Base-by-base conservation (phyloP, 805 yeast genomes). In the Ogataea pini region DNA sequence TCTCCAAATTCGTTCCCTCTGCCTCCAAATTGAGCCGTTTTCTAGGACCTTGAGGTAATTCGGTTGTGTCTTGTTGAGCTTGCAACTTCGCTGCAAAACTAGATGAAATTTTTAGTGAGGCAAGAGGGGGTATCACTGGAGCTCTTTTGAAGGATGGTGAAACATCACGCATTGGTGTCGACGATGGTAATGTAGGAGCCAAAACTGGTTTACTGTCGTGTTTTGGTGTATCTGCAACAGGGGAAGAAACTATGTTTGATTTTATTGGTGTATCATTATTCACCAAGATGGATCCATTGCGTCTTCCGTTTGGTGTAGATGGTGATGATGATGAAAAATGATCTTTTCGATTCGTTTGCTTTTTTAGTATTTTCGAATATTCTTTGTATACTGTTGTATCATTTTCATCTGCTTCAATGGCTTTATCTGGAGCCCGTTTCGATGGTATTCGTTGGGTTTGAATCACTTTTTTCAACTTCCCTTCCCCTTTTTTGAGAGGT, bases 271-370 rank as follows among this genome's bases (percentile, higher is more conserved):
- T 27, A 10, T 44, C 44, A 6, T 22, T 38, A 1, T 31, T 36
- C 24, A 34, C 41, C 43, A 34, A 14, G 12, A 36, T 33, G 13
- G 49, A 27, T 25, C 37, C 36, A 24, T 44, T 25, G 2, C 44
- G 31, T n/a, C 29, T 17, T 17, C 27, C 48, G 25, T 42, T 44
- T 5, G 55, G 54, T 1, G 55, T 41, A 7, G 54, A 25, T 4
- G 57, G 44, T 31, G 56, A 41, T 22, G 62, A 56, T 4, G 62
- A 57, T 1, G 67, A 62, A 32, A 62, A 62, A 7, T 51, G 44
- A 6, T 58, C 47, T 37, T 61, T 62, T 38, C 46, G 57, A 12
- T 60, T 62, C 1, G 61, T 56, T 7, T 48, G 51, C 17, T 50
- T 57, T 36, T 61, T 57, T 18, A 60, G 42, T 25, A 54, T 47